phyloP scores from a whole-genome alignment of 2,329 filamentous ascomycete species.

The Westerdykella sp. region DNA sequence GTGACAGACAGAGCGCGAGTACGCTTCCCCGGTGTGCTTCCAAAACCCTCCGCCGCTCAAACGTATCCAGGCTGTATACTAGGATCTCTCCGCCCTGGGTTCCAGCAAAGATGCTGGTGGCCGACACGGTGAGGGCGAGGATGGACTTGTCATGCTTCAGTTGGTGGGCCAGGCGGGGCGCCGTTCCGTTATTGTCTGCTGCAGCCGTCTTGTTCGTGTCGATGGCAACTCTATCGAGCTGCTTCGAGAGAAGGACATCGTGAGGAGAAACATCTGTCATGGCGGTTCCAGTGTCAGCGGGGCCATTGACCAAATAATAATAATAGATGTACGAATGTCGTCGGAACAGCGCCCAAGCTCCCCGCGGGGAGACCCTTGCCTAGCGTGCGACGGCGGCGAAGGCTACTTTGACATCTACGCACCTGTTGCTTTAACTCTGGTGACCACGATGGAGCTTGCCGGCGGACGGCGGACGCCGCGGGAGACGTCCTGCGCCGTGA shows the following conservation, averaged over 20 bases:
- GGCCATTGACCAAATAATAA: neutral
- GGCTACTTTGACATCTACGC: neutral
- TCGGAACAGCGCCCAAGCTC: neutral
- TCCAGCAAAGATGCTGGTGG: constrained; percentile 80
- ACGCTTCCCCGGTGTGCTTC: constrained; percentile 90
- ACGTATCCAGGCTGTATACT: constrained; percentile 82
- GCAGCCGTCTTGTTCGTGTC: constrained; percentile 4
- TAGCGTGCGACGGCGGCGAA: constrained; percentile 2
- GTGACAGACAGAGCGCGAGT: constrained; percentile 73
- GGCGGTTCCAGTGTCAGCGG: constrained; percentile 16
- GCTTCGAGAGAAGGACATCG: neutral
- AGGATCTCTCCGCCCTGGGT: constrained; percentile 91
- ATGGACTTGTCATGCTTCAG: constrained; percentile 73
- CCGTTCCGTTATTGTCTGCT: neutral
- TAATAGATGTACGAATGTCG: neutral
- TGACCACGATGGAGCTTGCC: neutral
- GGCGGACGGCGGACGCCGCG: neutral
- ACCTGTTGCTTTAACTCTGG: constrained; percentile 1
- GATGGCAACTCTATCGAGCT: constrained; percentile 19
- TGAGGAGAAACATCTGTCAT: constrained; percentile 3
- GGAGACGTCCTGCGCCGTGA: constrained; percentile 21
- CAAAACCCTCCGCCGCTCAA: constrained; percentile 69
- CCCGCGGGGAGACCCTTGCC: constrained; percentile 1
- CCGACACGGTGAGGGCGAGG: constrained; percentile 73
- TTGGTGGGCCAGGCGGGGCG: constrained; percentile 65